A percentile compares a stretch with the other conserved stretches of the same genome.
Conservation (phyloP, 1,139 yeast species). For the Taphrina flavorubra region DNA sequence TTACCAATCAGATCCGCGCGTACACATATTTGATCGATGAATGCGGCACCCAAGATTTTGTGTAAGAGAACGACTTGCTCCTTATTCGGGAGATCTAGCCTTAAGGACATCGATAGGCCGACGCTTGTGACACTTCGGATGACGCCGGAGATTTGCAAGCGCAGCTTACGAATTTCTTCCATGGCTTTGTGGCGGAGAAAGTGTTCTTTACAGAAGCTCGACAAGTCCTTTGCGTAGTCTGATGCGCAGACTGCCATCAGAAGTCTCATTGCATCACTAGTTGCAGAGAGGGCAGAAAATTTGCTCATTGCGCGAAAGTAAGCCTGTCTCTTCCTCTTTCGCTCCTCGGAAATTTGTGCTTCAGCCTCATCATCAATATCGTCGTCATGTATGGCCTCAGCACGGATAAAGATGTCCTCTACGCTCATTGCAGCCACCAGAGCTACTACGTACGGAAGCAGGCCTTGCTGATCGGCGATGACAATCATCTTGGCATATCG, state of each 20-base stretch:
- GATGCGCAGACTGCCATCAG: slow-evolving; percentile 87
- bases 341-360: slow-evolving; percentile 52
- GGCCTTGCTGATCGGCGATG: slow-evolving; percentile 76
- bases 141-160: slow-evolving; percentile 77
- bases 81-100: slow-evolving; percentile 70
- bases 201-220: slow-evolving; percentile 61
- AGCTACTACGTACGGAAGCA: slow-evolving; percentile 85
- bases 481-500: slow-evolving; percentile 88
- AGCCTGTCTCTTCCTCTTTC: slow-evolving; percentile 59
- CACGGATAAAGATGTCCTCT: slow-evolving; percentile 66
- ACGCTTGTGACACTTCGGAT: slow-evolving; percentile 61
- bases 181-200: slow-evolving; percentile 67
- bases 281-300: slow-evolving; percentile 70
- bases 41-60: slow-evolving; percentile 93
- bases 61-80: slow-evolving; percentile 77
- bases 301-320: slow-evolving; percentile 59
- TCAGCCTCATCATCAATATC: slow-evolving; percentile 47
- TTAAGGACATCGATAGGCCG: slow-evolving; percentile 65
- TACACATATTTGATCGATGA: slow-evolving; percentile 85
- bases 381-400: slow-evolving; percentile 46
- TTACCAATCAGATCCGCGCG: slow-evolving; percentile 74
- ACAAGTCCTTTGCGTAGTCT: slow-evolving; percentile 62
- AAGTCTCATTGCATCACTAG: slow-evolving; percentile 75
- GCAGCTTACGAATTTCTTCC: slow-evolving; percentile 82
- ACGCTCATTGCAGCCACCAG: slow-evolving; percentile 91